Conservation (phyloP, 768 basidiomycete species). For the Cyclocybe aegerita region DNA sequence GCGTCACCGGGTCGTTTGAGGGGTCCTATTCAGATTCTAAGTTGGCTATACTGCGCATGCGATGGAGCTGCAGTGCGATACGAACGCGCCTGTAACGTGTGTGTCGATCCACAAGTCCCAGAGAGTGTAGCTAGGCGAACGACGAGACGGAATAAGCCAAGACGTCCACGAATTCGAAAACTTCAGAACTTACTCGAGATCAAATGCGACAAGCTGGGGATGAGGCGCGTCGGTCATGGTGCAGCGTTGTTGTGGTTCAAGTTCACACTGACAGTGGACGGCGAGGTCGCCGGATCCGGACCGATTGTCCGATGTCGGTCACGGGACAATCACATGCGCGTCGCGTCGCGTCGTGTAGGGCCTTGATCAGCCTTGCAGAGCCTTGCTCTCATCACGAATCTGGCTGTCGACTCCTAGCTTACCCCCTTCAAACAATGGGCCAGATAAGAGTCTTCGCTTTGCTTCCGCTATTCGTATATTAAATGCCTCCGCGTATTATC, state of each 20-base stretch:
- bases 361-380: too few relatives aligned
- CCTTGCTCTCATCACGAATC: too few relatives aligned
- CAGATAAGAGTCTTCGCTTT: too few relatives aligned
- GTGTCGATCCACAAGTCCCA: slow-evolving; percentile 90
- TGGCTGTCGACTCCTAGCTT: too few relatives aligned
- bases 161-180: slow-evolving; percentile 25
- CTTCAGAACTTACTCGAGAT: slow-evolving; percentile 13
- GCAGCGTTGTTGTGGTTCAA: background rate
- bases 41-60: background rate
- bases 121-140: slow-evolving; percentile 63
- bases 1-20: slow-evolving; percentile 46
- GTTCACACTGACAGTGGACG: too few relatives aligned
- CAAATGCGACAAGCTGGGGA: slow-evolving; percentile 19
- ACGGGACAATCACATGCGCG: too few relatives aligned
- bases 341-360: too few relatives aligned
- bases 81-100: slow-evolving; percentile 54
- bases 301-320: too few relatives aligned
- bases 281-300: too few relatives aligned
- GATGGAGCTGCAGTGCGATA: background rate
- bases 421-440: too few relatives aligned
- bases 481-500: too few relatives aligned
- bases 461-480: too few relatives aligned
- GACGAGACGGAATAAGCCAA: background rate
- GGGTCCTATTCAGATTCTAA: slow-evolving; percentile 37
- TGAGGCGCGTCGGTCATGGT: background rate